phyloP scores from a whole-genome alignment of 768 basidiomycete species.

The Gloeostereum incarnatum region DNA sequence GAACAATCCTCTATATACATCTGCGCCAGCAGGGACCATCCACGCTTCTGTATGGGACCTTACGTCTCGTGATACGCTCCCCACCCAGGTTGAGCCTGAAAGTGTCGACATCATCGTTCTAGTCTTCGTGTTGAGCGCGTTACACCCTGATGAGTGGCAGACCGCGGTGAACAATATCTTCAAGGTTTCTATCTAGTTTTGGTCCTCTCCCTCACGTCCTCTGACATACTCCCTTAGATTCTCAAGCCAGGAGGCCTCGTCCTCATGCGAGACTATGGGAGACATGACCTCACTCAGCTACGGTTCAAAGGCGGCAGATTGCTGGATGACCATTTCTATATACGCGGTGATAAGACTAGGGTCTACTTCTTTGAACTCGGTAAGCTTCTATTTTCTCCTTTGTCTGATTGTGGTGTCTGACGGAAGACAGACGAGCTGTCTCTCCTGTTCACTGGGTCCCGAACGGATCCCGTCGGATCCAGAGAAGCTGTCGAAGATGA shows the following conservation, averaged over 20 bases:
- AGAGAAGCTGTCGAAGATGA: slow-evolving; percentile 28
- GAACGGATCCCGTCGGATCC: slow-evolving; percentile 20
- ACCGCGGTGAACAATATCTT: slow-evolving; percentile 76
- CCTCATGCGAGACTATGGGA: slow-evolving; percentile 89
- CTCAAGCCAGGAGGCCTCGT: slow-evolving; percentile 84
- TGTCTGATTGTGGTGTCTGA: background rate
- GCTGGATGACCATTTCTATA: slow-evolving; percentile 91
- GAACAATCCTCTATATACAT: slow-evolving; percentile 63
- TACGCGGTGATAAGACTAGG: slow-evolving; percentile 92
- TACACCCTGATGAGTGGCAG: slow-evolving; percentile 90
- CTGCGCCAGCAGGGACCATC: slow-evolving; percentile 63
- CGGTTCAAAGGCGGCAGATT: slow-evolving; percentile 85
- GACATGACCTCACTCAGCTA: slow-evolving; percentile 90
- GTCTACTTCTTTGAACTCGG: slow-evolving; percentile 96
- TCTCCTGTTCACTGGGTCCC: slow-evolving; percentile 65
- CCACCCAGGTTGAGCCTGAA: slow-evolving; percentile 49
- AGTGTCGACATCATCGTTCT: slow-evolving; percentile 87
- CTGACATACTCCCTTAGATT: slow-evolving; percentile 36
- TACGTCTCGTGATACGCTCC: slow-evolving; percentile 51
- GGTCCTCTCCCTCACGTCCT: background rate
- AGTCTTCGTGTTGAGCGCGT: slow-evolving; percentile 88
- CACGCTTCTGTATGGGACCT: slow-evolving; percentile 88
- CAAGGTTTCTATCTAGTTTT: slow-evolving; percentile 30
- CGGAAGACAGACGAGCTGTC: slow-evolving; percentile 62
- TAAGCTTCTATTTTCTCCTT: slow-evolving; percentile 18